Evolutionary conservation across 352 stramenopile genomes (phyloP).

Genomic region (Pythium chondricola): DNA sequence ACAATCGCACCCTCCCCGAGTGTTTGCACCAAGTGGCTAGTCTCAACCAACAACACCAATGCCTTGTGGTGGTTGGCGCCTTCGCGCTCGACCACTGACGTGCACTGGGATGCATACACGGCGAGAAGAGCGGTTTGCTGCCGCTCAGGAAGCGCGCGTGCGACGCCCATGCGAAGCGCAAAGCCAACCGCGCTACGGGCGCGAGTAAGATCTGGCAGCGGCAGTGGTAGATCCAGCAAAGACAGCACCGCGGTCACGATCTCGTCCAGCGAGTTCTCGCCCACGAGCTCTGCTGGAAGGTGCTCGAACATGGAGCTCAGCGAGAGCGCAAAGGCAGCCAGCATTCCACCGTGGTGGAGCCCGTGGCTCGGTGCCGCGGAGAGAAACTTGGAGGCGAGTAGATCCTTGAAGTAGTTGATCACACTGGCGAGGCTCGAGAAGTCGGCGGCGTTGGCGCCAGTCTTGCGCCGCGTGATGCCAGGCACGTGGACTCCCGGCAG

Average conservation of each 20-base stretch:
- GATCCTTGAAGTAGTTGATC: constrained; percentile 75
- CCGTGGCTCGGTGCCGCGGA: constrained; percentile 11
- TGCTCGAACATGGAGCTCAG: constrained; percentile 74
- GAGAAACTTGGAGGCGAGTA: constrained; percentile 56
- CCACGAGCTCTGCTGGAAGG: constrained; percentile 52
- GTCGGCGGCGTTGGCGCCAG: constrained; percentile 31
- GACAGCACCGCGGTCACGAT: constrained; percentile 56
- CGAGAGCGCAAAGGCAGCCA: constrained; percentile 66
- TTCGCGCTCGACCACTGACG: constrained; percentile 25
- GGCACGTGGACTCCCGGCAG: constrained; percentile 47
- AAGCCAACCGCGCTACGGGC: constrained; percentile 75
- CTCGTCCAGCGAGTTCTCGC: constrained; percentile 55
- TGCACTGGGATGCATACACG: constrained; percentile 34
- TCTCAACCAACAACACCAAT: constrained; percentile 25
- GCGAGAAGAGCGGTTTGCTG: constrained; percentile 58
- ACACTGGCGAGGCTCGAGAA: constrained; percentile 75
- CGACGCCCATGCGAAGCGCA: constrained; percentile 63
- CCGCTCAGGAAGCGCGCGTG: constrained; percentile 51
- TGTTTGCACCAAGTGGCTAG: constrained; percentile 26
- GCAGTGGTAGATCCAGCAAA: constrained; percentile 71
- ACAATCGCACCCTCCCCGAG: constrained; percentile 29
- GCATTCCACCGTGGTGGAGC: constrained; percentile 45
- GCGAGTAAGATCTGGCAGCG: constrained; percentile 63
- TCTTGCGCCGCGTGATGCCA: constrained; percentile 63
- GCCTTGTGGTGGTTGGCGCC: constrained; percentile 27